These are phyloP conservation scores for Gynochthodes officinalis DNA, from an alignment of 257 asterid genomes.

Conservation along the genomic window DNA sequence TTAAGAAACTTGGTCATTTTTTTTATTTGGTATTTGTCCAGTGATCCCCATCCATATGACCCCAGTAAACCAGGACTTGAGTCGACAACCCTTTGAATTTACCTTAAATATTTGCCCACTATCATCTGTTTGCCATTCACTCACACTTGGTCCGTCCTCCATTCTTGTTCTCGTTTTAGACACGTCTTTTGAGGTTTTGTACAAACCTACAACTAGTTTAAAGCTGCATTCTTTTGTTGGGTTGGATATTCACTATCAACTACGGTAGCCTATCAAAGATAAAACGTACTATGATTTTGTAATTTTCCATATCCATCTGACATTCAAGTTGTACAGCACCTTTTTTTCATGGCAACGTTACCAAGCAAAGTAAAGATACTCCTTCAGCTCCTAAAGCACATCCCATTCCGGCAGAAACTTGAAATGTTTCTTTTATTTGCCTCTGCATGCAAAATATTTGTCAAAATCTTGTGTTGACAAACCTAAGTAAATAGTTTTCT, in stretches of 20 bases:
- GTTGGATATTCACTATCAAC: not conserved
- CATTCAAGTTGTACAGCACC: not conserved
- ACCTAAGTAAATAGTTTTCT: too few species aligned
- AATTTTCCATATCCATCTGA: not conserved
- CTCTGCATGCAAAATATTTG: not conserved
- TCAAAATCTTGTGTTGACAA: not conserved
- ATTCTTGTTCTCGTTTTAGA: not conserved
- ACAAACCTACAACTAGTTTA: not conserved
- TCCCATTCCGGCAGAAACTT: not conserved
- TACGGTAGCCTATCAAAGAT: too few species aligned
- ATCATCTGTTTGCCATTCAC: not conserved
- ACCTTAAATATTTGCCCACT: too few species aligned
- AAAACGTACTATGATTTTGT: not conserved
- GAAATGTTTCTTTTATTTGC: too few species aligned
- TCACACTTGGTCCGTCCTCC: too few species aligned
- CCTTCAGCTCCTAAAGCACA: not conserved
- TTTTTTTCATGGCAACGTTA: not conserved
- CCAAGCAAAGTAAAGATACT: not conserved
- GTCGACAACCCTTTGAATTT: not conserved
- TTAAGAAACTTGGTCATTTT: too few species aligned
- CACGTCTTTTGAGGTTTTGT: not conserved
- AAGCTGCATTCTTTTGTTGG: too few species aligned
- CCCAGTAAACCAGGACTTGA: too few species aligned
- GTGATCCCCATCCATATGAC: too few species aligned
- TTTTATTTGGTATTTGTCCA: too few species aligned